Conservation (phyloP, 352 stramenopile genomes). For the Lagenidium giganteum region DNA sequence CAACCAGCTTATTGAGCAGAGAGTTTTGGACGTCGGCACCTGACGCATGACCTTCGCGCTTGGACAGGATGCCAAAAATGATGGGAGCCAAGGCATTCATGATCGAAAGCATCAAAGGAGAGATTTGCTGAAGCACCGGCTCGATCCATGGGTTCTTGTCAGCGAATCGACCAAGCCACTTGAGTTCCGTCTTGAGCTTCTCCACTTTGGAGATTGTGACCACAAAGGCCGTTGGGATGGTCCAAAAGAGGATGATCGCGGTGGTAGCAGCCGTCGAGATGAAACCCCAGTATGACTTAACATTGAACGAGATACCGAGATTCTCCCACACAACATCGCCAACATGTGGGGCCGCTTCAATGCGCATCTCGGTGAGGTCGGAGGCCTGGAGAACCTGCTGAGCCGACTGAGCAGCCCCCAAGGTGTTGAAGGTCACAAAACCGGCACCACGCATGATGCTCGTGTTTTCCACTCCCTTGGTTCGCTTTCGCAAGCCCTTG, state of each 20-base stretch:
- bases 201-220: conserved; percentile 72
- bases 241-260: conserved; percentile 83
- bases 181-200: conserved; percentile 34
- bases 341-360: conserved; percentile 56
- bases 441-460: conserved; percentile 69
- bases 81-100: conserved; percentile 79
- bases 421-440: conserved; percentile 79
- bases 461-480: conserved; percentile 26
- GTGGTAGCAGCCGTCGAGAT: conserved; percentile 53
- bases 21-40: conserved; percentile 57
- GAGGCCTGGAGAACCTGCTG: conserved; percentile 77
- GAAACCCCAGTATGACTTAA: conserved; percentile 62
- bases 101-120: conserved; percentile 69
- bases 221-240: conserved; percentile 69
- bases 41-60: conserved; percentile 73
- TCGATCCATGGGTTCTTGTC: conserved; percentile 60
- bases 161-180: conserved; percentile 45
- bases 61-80: conserved; percentile 78
- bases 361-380: conserved; percentile 62
- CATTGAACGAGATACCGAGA: conserved; percentile 69
- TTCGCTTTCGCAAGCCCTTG: conserved; percentile 18
- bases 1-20: conserved; percentile 76
- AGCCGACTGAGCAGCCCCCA: conserved; percentile 66
- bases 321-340: conserved; percentile 80
- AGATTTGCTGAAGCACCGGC: conserved; percentile 70